These are phyloP conservation scores for Talaromyces adpressus DNA, from an alignment of 495 filamentous ascomycete species.

Conservation along the genomic window DNA sequence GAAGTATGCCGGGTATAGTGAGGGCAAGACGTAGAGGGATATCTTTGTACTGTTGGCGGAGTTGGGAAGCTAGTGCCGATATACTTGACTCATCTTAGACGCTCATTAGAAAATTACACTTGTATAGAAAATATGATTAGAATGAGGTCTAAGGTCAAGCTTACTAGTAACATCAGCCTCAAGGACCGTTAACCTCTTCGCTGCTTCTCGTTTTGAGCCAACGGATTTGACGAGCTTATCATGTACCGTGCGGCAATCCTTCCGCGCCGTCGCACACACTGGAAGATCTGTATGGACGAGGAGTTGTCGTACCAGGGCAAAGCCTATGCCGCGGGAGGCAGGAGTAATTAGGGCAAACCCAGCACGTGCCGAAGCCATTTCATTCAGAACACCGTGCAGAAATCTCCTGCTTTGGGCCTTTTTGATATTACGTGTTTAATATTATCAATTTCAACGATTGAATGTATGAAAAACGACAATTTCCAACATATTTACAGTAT, in stretches of 20 bases:
- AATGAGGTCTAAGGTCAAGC: constrained; percentile 1
- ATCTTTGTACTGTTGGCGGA: constrained; percentile 39
- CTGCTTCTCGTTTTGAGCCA: constrained; percentile 19
- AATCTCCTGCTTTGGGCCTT: not conserved
- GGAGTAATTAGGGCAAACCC: constrained; percentile 41
- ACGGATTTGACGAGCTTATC: constrained; percentile 46
- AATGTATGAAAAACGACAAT: not conserved
- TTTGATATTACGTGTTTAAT: not conserved
- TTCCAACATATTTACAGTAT: not conserved
- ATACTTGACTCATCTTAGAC: constrained; percentile 34
- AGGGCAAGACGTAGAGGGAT: constrained; percentile 63
- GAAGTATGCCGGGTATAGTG: constrained; percentile 63
- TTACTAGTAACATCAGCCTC: constrained; percentile 54
- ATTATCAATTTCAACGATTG: not conserved
- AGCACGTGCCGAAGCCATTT: constrained; percentile 1
- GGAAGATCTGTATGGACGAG: constrained; percentile 58
- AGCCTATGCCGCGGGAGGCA: constrained; percentile 67
- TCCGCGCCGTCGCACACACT: constrained; percentile 65
- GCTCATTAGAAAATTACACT: too few species aligned
- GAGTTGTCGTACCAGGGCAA: constrained; percentile 61
- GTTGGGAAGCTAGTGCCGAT: constrained; percentile 25
- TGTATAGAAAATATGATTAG: not conserved
- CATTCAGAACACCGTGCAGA: not conserved
- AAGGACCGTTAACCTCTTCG: constrained; percentile 46
- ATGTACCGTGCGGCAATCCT: constrained; percentile 43